A percentile compares a stretch with the other conserved stretches of the same genome.
These are phyloP conservation scores for Lactifluus rugatus DNA, from an alignment of 768 basidiomycete genomes.

Conservation along the genomic window DNA sequence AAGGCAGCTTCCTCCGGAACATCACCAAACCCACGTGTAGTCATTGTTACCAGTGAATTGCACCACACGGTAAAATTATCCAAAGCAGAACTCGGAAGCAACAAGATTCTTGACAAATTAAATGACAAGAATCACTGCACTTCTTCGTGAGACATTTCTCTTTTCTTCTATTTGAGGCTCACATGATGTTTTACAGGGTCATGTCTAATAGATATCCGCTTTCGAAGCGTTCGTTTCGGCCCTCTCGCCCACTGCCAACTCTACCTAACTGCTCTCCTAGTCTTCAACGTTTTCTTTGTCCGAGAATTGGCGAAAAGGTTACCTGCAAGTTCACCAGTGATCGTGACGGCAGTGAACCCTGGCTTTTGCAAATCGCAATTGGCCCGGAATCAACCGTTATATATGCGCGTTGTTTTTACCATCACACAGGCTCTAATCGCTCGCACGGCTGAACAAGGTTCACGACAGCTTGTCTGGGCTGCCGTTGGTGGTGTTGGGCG, in stretches of 20 bases:
- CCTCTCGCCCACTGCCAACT: neutral
- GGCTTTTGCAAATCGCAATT: conserved; percentile 14
- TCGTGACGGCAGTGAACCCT: conserved; percentile 12
- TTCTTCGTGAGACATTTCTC: neutral
- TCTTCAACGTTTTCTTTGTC: conserved; percentile 13
- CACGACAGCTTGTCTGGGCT: conserved; percentile 13
- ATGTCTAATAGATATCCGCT: conserved; percentile 7
- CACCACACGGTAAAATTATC: conserved; percentile 5
- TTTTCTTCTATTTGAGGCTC: neutral
- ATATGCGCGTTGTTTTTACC: neutral
- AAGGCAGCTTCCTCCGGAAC: too few relatives aligned
- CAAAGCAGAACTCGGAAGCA: conserved; percentile 1
- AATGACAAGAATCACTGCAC: conserved; percentile 9
- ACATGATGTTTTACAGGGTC: neutral
- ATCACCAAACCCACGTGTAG: too few relatives aligned
- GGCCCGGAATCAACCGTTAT: neutral
- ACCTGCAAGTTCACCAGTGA: conserved; percentile 10
- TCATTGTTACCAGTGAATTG: neutral
- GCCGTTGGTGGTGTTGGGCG: conserved; percentile 8
- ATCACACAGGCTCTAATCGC: neutral
- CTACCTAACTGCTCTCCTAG: neutral
- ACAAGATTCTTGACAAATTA: conserved; percentile 1
- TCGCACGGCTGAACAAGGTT: conserved; percentile 10
- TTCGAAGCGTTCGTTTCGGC: conserved; percentile 10
- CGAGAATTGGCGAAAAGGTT: conserved; percentile 16